Base-by-base conservation (phyloP, 176 grass and related monocot genomes). In the Phoenix dactylifera region DNA sequence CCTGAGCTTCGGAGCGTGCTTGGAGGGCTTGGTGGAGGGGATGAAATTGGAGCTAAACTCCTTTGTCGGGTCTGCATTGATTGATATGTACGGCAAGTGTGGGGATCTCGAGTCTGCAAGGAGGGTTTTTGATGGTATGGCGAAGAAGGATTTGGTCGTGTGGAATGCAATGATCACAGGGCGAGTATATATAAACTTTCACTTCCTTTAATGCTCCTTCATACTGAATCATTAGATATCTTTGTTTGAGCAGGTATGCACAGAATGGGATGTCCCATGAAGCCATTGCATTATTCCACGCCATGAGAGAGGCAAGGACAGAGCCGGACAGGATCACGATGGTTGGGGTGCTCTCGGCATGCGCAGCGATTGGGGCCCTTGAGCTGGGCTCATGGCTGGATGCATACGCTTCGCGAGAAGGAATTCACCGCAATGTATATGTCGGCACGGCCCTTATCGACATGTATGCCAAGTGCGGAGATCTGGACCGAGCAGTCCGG, bases 101-200 rank as follows among this genome's bases (percentile, higher is more conserved):
- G 86, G 91, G 0, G 72, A 78, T 74, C 65, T 85, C 19, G 57
- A 10, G 0, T 77, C 82, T 17, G 83, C 86, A 14, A 67, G 64
- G 18, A 68, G 74, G 7, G 67, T 95, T 54, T 95, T 95, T 23
- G 61, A 95, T 35, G 51, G 32, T 53, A 63, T 85, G 52, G 12
- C 5, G 5, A 55, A 71, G 5, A 95, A 87, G 76, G 86, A 87
- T 63, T 39, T 49, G 0, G 86, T 85, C 16, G 62, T 73, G 14
- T 96, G 91, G 91, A 95, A 90, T 57, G 74, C 86, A 39, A 87
- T 95, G 83, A 90, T 95, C 72, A 87, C 86, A 18, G 86, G 91
- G 86, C 53, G 86, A 80, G 78, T 73, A 64, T 66, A 32, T 6
- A 39, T 44, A 14, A 44, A 14, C 35, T 44, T 44, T 44, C 35